Percentiles rank a stretch among this genome's conserved stretches.
Evolutionary conservation across 2,329 filamentous ascomycete genomes (phyloP).

Genomic region (Xylariaceae sp.): DNA sequence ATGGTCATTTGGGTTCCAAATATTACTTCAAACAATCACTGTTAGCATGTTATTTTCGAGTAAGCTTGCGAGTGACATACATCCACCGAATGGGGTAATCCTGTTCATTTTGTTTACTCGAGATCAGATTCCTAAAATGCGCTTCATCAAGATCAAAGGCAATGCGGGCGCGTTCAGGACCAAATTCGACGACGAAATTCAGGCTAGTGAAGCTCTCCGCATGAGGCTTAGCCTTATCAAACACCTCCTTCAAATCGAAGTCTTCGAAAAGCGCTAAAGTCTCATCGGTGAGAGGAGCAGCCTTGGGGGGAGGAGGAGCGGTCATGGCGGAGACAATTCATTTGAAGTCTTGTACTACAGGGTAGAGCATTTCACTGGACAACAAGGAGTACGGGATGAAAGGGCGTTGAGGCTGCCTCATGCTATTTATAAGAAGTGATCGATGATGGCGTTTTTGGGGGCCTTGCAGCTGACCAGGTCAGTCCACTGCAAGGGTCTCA

Average conservation of each 20-base stretch:
- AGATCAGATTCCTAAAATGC: constrained; percentile 39
- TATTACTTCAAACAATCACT: constrained; percentile 46
- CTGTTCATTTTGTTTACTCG: constrained; percentile 33
- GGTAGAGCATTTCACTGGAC: too few species aligned
- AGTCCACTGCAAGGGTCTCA: too few species aligned
- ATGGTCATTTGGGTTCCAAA: constrained; percentile 64
- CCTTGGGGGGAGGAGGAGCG: not conserved
- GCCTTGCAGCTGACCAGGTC: too few species aligned
- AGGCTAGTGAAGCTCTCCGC: constrained; percentile 38
- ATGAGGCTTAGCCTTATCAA: constrained; percentile 39
- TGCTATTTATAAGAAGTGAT: too few species aligned
- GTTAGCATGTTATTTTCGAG: not conserved
- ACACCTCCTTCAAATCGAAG: constrained; percentile 49
- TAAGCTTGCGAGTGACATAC: constrained; percentile 37
- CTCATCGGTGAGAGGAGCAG: not conserved
- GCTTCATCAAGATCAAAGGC: constrained; percentile 48
- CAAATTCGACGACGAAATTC: constrained; percentile 66
- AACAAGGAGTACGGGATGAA: too few species aligned
- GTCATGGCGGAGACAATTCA: constrained; percentile 5
- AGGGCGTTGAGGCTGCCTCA: too few species aligned
- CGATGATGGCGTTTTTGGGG: too few species aligned
- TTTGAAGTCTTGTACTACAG: too few species aligned
- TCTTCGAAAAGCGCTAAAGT: constrained; percentile 38
- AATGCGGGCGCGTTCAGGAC: constrained; percentile 49
- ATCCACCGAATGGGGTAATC: constrained; percentile 62